These are phyloP conservation scores for Colletotrichum simmondsii DNA, from an alignment of 2,329 filamentous ascomycete genomes.

Conservation along the genomic window DNA sequence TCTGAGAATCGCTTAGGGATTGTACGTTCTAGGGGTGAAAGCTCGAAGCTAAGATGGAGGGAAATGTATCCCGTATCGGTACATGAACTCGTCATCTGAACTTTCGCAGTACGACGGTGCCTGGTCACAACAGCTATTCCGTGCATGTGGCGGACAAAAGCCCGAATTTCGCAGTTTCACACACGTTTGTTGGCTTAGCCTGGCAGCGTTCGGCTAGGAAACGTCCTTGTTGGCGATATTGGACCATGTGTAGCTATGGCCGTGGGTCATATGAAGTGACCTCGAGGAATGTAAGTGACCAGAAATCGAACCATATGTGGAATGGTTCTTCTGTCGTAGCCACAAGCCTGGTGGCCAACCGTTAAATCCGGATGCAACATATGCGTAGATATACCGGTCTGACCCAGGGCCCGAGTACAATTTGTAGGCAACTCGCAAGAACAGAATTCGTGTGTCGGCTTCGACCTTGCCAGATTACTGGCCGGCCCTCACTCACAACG, in stretches of 20 bases:
- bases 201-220: not conserved
- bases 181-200: slow-evolving; percentile 1
- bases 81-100: slow-evolving; percentile 16
- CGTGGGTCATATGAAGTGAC: not conserved
- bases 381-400: not conserved
- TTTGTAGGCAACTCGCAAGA: not conserved
- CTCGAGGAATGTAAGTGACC: not conserved
- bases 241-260: not conserved
- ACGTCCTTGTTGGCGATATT: not conserved
- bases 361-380: not conserved
- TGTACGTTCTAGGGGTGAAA: slow-evolving; percentile 18
- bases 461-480: not conserved
- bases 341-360: not conserved
- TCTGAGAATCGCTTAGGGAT: slow-evolving; percentile 26
- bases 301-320: not conserved
- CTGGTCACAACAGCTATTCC: not conserved
- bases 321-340: not conserved
- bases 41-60: slow-evolving; percentile 1
- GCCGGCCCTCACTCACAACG: not conserved
- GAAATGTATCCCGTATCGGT: slow-evolving; percentile 11
- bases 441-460: not conserved
- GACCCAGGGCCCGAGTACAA: not conserved
- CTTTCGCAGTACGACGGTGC: slow-evolving; percentile 2
- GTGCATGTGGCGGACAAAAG: slow-evolving; percentile 8
- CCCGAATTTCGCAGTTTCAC: not conserved